Conservation (phyloP, 2,329 filamentous ascomycete species). For the Colletotrichum eleusines region DNA sequence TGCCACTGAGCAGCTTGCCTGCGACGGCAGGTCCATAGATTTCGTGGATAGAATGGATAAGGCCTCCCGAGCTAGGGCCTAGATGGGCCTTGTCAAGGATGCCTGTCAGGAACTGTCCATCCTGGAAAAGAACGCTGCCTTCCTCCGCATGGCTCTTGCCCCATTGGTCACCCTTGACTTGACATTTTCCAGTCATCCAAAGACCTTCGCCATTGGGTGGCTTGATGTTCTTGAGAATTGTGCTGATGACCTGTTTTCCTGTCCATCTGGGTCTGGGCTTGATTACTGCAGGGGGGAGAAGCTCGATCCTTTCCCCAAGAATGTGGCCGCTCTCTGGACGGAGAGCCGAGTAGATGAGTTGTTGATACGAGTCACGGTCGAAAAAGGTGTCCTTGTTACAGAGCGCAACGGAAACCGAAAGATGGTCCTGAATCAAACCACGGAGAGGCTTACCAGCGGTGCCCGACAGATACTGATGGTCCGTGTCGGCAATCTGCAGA, state of each 20-base stretch:
- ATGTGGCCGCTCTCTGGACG: slow-evolving; percentile 93
- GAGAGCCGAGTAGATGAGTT: slow-evolving; percentile 91
- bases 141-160: slow-evolving; percentile 78
- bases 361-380: slow-evolving; percentile 87
- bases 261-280: slow-evolving; percentile 90
- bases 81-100: slow-evolving; percentile 97
- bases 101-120: slow-evolving; percentile 88
- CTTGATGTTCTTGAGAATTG: slow-evolving; percentile 91
- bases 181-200: slow-evolving; percentile 82
- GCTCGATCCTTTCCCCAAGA: slow-evolving; percentile 82
- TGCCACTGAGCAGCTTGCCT: slow-evolving; percentile 87
- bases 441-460: slow-evolving; percentile 93
- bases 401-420: slow-evolving; percentile 92
- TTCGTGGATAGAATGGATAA: slow-evolving; percentile 94
- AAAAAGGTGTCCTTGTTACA: slow-evolving; percentile 95
- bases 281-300: slow-evolving; percentile 83
- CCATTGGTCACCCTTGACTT: slow-evolving; percentile 85
- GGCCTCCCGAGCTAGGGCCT: slow-evolving; percentile 85
- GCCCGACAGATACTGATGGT: slow-evolving; percentile 95
- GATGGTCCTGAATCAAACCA: slow-evolving; percentile 98
- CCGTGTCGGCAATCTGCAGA: slow-evolving; percentile 92
- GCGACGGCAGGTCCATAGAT: slow-evolving; percentile 90
- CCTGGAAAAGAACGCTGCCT: slow-evolving; percentile 82
- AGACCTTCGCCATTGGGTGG: slow-evolving; percentile 81
- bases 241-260: slow-evolving; percentile 95